Evolutionary conservation across 1,139 yeast species (phyloP), one percentile per base, ranked within the genome.

Genomic region (Kurtzmaniella natalensis): DNA sequence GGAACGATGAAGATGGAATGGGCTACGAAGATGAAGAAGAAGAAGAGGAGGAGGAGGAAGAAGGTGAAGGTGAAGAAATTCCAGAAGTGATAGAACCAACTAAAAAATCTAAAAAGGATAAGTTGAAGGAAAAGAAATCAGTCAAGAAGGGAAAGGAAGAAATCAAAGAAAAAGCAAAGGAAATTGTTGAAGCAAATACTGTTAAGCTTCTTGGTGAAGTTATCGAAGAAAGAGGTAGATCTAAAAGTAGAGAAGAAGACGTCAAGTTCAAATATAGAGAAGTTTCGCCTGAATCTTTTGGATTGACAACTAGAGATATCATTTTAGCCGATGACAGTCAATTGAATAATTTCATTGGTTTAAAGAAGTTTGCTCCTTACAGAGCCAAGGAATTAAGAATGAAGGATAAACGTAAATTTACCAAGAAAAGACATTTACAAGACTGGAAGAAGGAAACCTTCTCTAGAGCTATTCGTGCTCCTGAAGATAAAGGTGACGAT

Each of bases 201-300:
- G 39, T 50, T 19, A 57, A 50, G 35, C 55, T 80, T 29, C 73
- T 78, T 20, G 85, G 81, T 39, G 81, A 83, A 35, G 76, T 76
- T 20, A 79, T 75, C 39, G 81, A 81, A 45, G 85, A 78, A 49
- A 67, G 81, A 51, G 76, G 70, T 26, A 72, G 82, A 17, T 58
- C 61, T 41, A 57, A 31, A 47, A 62, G 62, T 11, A 60, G 58
- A 2, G 34, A 30, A 5, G 70, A 61, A 18, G 72, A 64, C 14
- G 47, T 75, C 30, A 73, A 69, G 38, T 92, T 92, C 70, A 80
- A 79, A 50, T 94, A 94, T 56, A 76, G 97, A 48, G 95, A 88
- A 48, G 97, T 92, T 3, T 88, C 95, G 0, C 97, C 99, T 3
- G 98, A 94, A 50, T 64, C 89, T 8, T 94, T 77, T 61, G 97